phyloP scores from a whole-genome alignment of 106 monocot species.

The Dendrobium nobile region DNA sequence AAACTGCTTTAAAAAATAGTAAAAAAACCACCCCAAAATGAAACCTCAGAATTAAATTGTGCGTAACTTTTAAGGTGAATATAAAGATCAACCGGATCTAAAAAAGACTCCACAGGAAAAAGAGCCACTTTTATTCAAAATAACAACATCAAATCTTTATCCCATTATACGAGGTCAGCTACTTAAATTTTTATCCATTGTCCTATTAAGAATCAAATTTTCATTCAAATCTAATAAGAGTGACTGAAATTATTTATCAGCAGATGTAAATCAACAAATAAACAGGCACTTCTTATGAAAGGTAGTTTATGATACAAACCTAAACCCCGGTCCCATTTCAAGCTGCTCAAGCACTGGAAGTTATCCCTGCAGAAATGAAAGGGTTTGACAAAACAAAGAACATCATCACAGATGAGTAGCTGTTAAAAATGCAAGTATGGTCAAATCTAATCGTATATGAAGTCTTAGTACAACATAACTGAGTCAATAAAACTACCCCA shows the following conservation, averaged over 20 bases:
- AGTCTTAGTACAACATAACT: neutral
- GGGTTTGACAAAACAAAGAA: neutral
- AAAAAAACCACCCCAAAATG: too few species aligned
- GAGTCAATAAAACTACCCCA: neutral
- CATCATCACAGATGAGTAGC: too few species aligned
- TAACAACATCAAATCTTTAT: neutral
- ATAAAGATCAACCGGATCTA: too few species aligned
- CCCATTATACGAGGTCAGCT: too few species aligned
- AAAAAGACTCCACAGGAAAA: neutral
- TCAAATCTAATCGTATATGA: neutral
- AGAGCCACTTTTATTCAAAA: neutral
- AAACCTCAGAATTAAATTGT: too few species aligned
- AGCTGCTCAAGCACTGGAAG: neutral
- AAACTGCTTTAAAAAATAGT: too few species aligned
- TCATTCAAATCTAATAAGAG: neutral
- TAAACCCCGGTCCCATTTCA: neutral
- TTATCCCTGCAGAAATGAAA: neutral
- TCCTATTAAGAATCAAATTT: too few species aligned
- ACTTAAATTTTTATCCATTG: too few species aligned
- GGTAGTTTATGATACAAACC: neutral
- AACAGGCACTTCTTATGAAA: neutral
- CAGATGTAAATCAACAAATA: neutral
- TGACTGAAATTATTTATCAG: neutral
- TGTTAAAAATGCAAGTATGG: neutral
- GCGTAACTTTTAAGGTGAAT: too few species aligned